Base-by-base conservation (phyloP, 768 basidiomycete species). In the Chalciporus sphaerocephalus region DNA sequence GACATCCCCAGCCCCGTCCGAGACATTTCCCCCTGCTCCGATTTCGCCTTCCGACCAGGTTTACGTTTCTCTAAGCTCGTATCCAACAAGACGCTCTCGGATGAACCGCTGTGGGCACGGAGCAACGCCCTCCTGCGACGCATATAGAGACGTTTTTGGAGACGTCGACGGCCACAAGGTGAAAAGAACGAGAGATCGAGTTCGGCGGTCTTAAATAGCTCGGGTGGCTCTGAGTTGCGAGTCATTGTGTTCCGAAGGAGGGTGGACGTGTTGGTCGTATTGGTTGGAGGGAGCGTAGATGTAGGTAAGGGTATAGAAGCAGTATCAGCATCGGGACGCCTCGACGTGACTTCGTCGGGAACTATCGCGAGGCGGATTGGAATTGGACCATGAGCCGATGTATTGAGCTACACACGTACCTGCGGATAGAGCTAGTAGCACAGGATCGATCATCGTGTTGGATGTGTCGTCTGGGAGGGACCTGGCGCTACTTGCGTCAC, bases 131-230 rank as follows among this genome's bases (percentile, higher is more conserved):
- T 75, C 58, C 78, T 81, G 22, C 78, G 75, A 5, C 86, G 79
- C 87, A 88, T 88, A 52, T 85, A 77, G 6, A 88, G 66, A 30
- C 85, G 72, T 47, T 87, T 87, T 47, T 67, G 66, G 18, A 78
- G 51, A n/a, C 75, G 79, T 25, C 80, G 75, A 6, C 79, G 79
- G 8, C 75, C 70, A 1, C 53, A 55, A 1, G 81, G 79, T 16
- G 72, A 76, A 17, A 75, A 66, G 23, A 43, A 42, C n/a, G 51
- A 50, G 15, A 60, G 38, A 36, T 59, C 59, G 22, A 51, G n/a
- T 5, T 48, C 42, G 28, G 37, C 42, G 3, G 41, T 54, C 20
- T 21, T 20, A n/a, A 43, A 6, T 5, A 23, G 34, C 16, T 43
- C 23, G 16, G 45, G 8, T 5, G 24, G 34, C 16, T 43, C 23